These are phyloP conservation scores for Pichia rugopelliculosa DNA, from an alignment of 805 yeast species.

Conservation along the genomic window DNA sequence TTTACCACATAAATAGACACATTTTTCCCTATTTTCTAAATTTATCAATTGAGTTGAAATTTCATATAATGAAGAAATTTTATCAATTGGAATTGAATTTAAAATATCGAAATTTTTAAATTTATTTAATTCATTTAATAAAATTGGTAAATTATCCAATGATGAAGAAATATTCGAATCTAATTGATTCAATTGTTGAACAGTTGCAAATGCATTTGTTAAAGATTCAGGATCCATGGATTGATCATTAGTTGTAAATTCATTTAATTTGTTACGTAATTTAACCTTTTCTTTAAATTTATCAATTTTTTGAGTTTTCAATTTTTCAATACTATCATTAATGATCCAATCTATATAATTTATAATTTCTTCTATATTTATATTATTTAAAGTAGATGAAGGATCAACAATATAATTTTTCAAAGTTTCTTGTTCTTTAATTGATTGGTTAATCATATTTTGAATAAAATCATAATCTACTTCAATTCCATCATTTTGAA, in stretches of 20 bases:
- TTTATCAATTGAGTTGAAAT: slow-evolving; percentile 32
- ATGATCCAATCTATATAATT: slow-evolving; percentile 24
- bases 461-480: slow-evolving; percentile 26
- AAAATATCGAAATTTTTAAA: slow-evolving; percentile 15
- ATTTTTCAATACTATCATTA: slow-evolving; percentile 16
- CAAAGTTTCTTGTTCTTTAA: slow-evolving; percentile 15
- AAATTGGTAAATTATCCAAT: slow-evolving; percentile 19
- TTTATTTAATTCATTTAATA: slow-evolving; percentile 17
- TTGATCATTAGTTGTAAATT: slow-evolving; percentile 1
- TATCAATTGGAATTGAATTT: slow-evolving; percentile 28
- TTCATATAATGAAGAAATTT: slow-evolving; percentile 32
- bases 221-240: slow-evolving; percentile 16
- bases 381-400: slow-evolving; percentile 10
- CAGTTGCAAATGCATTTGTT: slow-evolving; percentile 18
- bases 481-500: slow-evolving; percentile 23
- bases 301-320: slow-evolving; percentile 12
- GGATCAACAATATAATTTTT: slow-evolving; percentile 13
- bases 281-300: slow-evolving; percentile 4
- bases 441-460: slow-evolving; percentile 19
- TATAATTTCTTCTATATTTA: slow-evolving; percentile 18
- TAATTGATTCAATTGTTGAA: slow-evolving; percentile 17
- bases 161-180: slow-evolving; percentile 14
- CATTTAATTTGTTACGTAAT: slow-evolving; percentile 14
- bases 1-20: slow-evolving; percentile 35
- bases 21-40: slow-evolving; percentile 26